Evolutionary conservation across 257 asterid species (phyloP), one percentile per base, ranked within the genome.

Genomic region (Solanum etuberosum): DNA sequence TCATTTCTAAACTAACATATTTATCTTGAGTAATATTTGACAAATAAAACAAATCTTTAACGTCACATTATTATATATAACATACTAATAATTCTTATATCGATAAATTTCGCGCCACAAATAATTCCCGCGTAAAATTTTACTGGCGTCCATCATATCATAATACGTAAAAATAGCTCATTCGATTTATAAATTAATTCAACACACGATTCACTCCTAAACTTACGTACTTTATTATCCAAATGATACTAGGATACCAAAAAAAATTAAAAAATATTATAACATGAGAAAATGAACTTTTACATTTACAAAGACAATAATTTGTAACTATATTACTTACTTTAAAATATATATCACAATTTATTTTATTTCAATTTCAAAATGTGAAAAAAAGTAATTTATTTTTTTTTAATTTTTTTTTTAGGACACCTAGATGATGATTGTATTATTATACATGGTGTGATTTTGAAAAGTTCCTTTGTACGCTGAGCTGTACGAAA

Each of bases 401-500:
- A n/a, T n/a, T n/a, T n/a, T n/a, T n/a, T n/a, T 4, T 37, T 0
- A 8, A 35, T 35, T 38, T 38, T 4, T 38, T 51, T 51, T 51
- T 51, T 6, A 51, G 61, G 83, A 76, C 83, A 77, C n/a, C 34
- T 14, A 40, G 59, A 14, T 76, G 83, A 77, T 77, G 63, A 77
- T 77, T 77, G 61, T n/a, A 77, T 42, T 40, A 77, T 14, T 77
- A 72, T 72, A 54, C 63, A 3, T 37, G 10, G 31, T 23, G 34
- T 29, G 20, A 40, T 43, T 78, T 78, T 27, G 61, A 43, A 78
- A 78, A 43, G 40, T 78, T 43, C 84, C 27, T 43, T 5, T 77
- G 21, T 43, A 27, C 25, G 84, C 84, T 78, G 32, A 78, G 65
- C 65, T 78, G 84, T 78, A 78, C 65, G 4, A 43, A 43, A 78